Conservation (phyloP, 2,329 filamentous ascomycete genomes). For the Chaetomium sp. region DNA sequence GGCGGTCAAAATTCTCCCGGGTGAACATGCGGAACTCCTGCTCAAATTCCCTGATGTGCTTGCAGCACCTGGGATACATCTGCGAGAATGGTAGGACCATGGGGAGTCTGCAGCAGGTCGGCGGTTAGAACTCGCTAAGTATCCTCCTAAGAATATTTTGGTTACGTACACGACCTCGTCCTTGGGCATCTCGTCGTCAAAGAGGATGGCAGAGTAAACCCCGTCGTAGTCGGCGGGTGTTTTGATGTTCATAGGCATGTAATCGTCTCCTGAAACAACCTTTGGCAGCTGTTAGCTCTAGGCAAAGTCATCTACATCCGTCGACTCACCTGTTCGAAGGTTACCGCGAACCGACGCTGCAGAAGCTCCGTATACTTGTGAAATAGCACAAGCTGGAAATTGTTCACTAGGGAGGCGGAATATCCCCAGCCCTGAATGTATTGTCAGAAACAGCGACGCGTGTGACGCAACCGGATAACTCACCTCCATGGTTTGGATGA, state of each 20-base stretch:
- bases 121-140: not conserved
- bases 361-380: slow-evolving; percentile 91
- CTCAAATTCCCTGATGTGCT: slow-evolving; percentile 95
- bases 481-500: slow-evolving; percentile 98
- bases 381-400: slow-evolving; percentile 84
- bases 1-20: slow-evolving; percentile 92
- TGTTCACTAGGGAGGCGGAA: slow-evolving; percentile 77
- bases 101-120: slow-evolving; percentile 67
- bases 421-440: slow-evolving; percentile 78
- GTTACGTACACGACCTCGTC: slow-evolving; percentile 71
- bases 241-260: slow-evolving; percentile 99
- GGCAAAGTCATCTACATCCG: not conserved
- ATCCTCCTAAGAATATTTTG: slow-evolving; percentile 12
- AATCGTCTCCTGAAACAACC: slow-evolving; percentile 89
- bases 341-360: slow-evolving; percentile 88
- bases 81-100: slow-evolving; percentile 97
- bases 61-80: slow-evolving; percentile 98
- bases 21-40: slow-evolving; percentile 99
- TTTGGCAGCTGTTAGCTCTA: slow-evolving; percentile 37
- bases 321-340: slow-evolving; percentile 78
- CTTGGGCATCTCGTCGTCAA: slow-evolving; percentile 75
- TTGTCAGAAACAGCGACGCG: slow-evolving; percentile 17
- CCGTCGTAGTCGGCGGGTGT: slow-evolving; percentile 91
- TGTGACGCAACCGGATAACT: slow-evolving; percentile 34
- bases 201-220: slow-evolving; percentile 95